Conservation (phyloP, 2,329 filamentous ascomycete genomes). For the Aureobasidium zeae region DNA sequence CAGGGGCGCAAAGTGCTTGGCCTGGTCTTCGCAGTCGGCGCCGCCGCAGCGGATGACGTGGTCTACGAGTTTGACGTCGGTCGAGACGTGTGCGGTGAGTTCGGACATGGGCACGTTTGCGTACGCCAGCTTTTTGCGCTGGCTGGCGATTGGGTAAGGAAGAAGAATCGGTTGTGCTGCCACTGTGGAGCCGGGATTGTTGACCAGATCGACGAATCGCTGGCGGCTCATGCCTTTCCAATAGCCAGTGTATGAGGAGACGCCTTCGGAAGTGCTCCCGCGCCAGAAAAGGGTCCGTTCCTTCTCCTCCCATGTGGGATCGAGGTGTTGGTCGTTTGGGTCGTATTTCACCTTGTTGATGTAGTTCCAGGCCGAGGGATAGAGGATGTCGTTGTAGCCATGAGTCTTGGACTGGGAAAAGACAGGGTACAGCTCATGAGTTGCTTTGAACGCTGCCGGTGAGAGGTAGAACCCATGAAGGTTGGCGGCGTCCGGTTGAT, state of each 20-base stretch:
- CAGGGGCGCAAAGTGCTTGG: constrained; percentile 42
- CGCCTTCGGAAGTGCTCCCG: constrained; percentile 53
- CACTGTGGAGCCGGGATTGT: constrained; percentile 43
- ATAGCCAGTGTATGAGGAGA: constrained; percentile 39
- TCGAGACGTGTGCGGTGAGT: constrained; percentile 45
- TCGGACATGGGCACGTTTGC: constrained; percentile 44
- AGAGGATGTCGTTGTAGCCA: constrained; percentile 67
- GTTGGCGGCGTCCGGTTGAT: constrained; percentile 65
- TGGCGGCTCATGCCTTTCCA: constrained; percentile 62
- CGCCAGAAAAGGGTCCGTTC: constrained; percentile 64
- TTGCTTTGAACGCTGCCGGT: constrained; percentile 52
- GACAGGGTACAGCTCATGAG: constrained; percentile 59
- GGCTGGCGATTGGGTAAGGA: constrained; percentile 32
- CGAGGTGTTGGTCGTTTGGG: constrained; percentile 43
- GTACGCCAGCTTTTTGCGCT: constrained; percentile 43
- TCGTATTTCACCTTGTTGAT: constrained; percentile 47
- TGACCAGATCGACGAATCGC: constrained; percentile 61
- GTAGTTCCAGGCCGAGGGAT: constrained; percentile 57
- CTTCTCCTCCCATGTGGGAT: constrained; percentile 52
- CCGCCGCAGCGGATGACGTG: constrained; percentile 48
- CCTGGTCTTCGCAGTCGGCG: constrained; percentile 45
- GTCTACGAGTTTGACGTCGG: constrained; percentile 52
- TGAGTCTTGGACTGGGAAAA: constrained; percentile 67
- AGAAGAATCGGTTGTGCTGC: constrained; percentile 50
- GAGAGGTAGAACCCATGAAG: constrained; percentile 66